Base-by-base conservation (phyloP, 176 grass and related monocot species). In the Chloris gayana region DNA sequence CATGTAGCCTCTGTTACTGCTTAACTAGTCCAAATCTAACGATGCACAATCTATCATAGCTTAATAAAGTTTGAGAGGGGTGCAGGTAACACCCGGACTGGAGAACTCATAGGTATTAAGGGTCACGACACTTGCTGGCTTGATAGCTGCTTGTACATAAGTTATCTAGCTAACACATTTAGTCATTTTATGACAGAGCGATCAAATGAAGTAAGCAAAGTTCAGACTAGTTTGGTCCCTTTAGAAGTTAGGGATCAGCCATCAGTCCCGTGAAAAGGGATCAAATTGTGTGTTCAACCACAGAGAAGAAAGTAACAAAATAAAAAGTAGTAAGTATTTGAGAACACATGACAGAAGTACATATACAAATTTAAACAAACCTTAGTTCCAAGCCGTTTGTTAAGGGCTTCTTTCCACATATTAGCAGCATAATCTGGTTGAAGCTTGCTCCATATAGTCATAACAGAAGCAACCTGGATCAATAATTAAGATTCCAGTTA, bases 331-430 rank as follows among this genome's bases (percentile, higher is more conserved):
- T 10, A 70, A 26, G 15, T 59, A 44, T 17, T 2, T 46, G 73
- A 65, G 65, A 64, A 74, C 64, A 79, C 15, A 27, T 14, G 69
- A 29, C 42, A 58, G 21, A 59, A 79, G 12, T 14, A 25, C 25
- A 6, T 39, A 45, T 22, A 44, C 2, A 87, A 35, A 51, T 53
- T 51, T 72, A 57, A 89, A 37, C 79, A 86, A 58, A 99, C 96
- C 90, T 92, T 80, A 69, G 96, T 99, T 64, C 93, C 93, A 72
- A 99, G 96, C 41, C 96, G 88, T 74, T 89, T 95, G 75, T 99
- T 99, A 74, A 99, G 90, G 39, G 96, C 96, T 91, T 99, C 96
- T 82, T 91, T 84, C 90, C 88, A 99, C 92, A 99, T 82, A 76
- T 91, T 95, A 44, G 62, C 88, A 42, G 96, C 96, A 72, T 95